A percentile compares a stretch with the other conserved stretches of the same genome.
Evolutionary conservation across 2,329 filamentous ascomycete genomes (phyloP).

Genomic region (Fusarium bactridioides): DNA sequence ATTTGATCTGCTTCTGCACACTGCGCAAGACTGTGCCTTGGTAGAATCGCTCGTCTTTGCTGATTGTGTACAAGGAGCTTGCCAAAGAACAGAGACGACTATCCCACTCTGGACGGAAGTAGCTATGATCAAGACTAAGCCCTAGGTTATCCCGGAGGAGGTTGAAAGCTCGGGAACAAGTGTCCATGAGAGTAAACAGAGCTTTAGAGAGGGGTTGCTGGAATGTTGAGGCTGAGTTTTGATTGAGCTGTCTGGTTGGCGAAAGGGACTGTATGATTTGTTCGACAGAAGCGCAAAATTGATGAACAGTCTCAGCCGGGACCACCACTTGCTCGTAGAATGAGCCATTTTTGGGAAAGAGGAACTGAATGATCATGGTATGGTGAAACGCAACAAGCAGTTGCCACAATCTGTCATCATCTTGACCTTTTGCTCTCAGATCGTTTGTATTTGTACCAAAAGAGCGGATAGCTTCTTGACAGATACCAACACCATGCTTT

Average conservation of each 20-base stretch:
- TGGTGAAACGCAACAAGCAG: conserved; percentile 46
- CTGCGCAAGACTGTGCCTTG: conserved; percentile 35
- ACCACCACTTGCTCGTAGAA: conserved; percentile 31
- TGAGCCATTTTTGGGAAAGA: conserved; percentile 40
- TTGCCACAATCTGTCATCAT: conserved; percentile 37
- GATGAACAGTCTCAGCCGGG: conserved; percentile 38
- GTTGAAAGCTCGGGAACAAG: conserved; percentile 43
- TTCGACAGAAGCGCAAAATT: conserved; percentile 42
- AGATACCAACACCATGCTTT: conserved; percentile 34
- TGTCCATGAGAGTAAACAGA: conserved; percentile 44
- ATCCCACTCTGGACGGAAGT: conserved; percentile 37
- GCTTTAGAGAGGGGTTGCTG: conserved; percentile 40
- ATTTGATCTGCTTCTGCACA: conserved; percentile 44
- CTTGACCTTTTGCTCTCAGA: conserved; percentile 5
- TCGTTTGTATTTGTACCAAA: conserved; percentile 36
- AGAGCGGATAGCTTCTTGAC: conserved; percentile 41
- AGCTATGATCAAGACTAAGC: conserved; percentile 29
- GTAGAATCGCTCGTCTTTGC: conserved; percentile 41
- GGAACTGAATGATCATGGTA: conserved; percentile 45
- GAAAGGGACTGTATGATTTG: conserved; percentile 42
- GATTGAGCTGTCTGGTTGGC: conserved; percentile 28
- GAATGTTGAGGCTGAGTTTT: conserved; percentile 31
- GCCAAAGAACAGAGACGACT: conserved; percentile 37
- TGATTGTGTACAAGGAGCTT: conserved; percentile 39
- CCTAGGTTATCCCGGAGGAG: conserved; percentile 32